phyloP scores from a whole-genome alignment of 176 grass and related monocot genomes.

The Juncus effusus region DNA sequence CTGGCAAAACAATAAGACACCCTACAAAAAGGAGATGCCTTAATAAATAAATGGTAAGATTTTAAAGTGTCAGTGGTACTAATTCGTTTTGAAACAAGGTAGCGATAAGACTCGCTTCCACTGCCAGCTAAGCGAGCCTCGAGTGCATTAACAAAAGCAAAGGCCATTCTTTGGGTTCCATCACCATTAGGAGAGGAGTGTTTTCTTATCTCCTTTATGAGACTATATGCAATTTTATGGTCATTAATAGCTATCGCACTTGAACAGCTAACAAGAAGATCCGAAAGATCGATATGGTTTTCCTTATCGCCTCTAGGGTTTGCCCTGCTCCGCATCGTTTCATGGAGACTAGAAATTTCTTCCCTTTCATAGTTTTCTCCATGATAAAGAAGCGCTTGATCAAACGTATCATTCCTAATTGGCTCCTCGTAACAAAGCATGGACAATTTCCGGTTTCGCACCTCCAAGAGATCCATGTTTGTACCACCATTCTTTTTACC shows the following conservation, averaged over 20 bases:
- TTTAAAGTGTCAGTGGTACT: slow-evolving; percentile 32
- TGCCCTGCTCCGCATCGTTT: background rate
- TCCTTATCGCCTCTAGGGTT: slow-evolving; percentile 19
- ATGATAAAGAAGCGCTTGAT: slow-evolving; percentile 15
- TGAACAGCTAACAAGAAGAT: slow-evolving; percentile 20
- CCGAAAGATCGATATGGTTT: background rate
- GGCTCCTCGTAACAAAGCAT: slow-evolving; percentile 13
- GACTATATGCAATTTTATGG: slow-evolving; percentile 7
- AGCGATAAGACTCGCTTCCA: slow-evolving; percentile 25
- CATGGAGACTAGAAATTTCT: slow-evolving; percentile 5
- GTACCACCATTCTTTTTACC: slow-evolving; percentile 4
- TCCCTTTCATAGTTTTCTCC: slow-evolving; percentile 1
- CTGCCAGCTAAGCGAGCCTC: slow-evolving; percentile 47
- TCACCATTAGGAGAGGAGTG: slow-evolving; percentile 46
- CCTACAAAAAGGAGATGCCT: background rate
- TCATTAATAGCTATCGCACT: slow-evolving; percentile 16
- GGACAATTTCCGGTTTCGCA: slow-evolving; percentile 12
- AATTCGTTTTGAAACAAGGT: slow-evolving; percentile 25
- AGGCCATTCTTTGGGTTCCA: slow-evolving; percentile 37
- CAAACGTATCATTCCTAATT: slow-evolving; percentile 11
- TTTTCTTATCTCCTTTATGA: slow-evolving; percentile 40
- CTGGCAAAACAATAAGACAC: background rate
- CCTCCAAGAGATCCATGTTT: slow-evolving; percentile 13
- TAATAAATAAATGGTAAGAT: slow-evolving; percentile 27
- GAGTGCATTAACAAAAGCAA: slow-evolving; percentile 41